Conservation (phyloP, 805 yeast species). For the Metschnikowia sp. region DNA sequence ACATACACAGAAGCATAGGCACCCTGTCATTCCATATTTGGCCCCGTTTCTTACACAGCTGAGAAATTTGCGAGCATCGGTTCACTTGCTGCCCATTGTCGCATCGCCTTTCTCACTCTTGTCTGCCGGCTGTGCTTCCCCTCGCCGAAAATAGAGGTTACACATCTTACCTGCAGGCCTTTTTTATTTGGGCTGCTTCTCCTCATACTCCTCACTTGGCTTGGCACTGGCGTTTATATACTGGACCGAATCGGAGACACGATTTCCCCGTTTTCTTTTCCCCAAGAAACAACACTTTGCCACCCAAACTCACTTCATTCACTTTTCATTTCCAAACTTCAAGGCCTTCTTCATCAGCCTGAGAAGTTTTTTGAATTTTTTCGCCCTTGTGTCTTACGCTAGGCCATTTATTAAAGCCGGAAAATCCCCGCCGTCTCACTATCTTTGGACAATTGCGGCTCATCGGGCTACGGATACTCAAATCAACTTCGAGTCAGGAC, state of each 20-base stretch:
- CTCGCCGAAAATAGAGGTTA: slow-evolving; percentile 8
- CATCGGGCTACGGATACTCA: slow-evolving; percentile 1
- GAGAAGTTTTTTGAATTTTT: too few relatives aligned
- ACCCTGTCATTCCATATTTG: not conserved
- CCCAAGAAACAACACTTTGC: not conserved
- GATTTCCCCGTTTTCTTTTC: not conserved
- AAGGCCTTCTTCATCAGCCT: too few relatives aligned
- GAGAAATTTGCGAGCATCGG: not conserved
- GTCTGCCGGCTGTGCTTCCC: slow-evolving; percentile 10
- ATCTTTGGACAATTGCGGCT: not conserved
- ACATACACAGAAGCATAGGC: slow-evolving; percentile 1
- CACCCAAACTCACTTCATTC: not conserved
- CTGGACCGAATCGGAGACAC: slow-evolving; percentile 2
- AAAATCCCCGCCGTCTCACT: not conserved
- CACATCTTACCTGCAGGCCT: slow-evolving; percentile 5
- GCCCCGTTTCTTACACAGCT: not conserved
- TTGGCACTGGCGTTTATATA: slow-evolving; percentile 9
- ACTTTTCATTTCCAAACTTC: not conserved
- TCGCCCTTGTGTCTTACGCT: not conserved
- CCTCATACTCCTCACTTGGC: slow-evolving; percentile 18
- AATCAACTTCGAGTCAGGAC: too few relatives aligned
- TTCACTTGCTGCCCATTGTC: slow-evolving; percentile 3
- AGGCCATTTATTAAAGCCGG: not conserved
- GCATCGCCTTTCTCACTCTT: slow-evolving; percentile 1
- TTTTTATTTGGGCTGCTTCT: slow-evolving; percentile 10